These are phyloP conservation scores for Dactylellina haptotyla DNA, from an alignment of 2,329 filamentous ascomycete genomes.

Conservation along the genomic window DNA sequence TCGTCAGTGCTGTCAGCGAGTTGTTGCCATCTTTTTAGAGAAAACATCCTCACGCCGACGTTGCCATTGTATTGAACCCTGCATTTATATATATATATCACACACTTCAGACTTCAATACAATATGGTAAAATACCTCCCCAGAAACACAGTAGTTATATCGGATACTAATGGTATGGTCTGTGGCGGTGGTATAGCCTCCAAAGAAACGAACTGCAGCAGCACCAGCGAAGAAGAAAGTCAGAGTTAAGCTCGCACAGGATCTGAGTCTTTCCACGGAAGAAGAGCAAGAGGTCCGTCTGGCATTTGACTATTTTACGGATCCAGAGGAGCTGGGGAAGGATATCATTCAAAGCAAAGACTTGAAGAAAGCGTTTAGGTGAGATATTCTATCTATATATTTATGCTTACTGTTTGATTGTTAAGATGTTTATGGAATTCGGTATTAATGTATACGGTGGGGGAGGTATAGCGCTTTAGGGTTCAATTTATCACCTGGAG, in stretches of 20 bases:
- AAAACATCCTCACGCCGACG: neutral
- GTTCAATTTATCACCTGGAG: constrained; percentile 72
- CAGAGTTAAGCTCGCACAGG: constrained; percentile 46
- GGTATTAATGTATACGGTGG: neutral
- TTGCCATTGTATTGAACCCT: too few species aligned
- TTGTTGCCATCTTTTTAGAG: neutral
- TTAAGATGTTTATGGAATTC: neutral
- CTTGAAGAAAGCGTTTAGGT: constrained; percentile 78
- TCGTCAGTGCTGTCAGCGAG: neutral
- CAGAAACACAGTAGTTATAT: neutral
- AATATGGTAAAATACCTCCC: constrained; percentile 8
- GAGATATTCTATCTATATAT: constrained; percentile 55
- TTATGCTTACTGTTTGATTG: constrained; percentile 1
- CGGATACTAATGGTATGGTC: neutral
- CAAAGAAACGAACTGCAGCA: constrained; percentile 30
- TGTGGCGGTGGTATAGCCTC: constrained; percentile 20
- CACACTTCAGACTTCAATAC: neutral
- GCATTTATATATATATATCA: constrained; percentile 2
- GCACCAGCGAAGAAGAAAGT: constrained; percentile 39
- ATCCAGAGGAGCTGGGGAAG: constrained; percentile 69
- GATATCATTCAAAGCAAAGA: constrained; percentile 75
- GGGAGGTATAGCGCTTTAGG: constrained; percentile 77
- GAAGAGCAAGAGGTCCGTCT: constrained; percentile 43
- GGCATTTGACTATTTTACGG: constrained; percentile 44
- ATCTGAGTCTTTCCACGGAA: constrained; percentile 42